Evolutionary conservation across 2,329 filamentous ascomycete genomes (phyloP), one percentile per base, ranked within the genome.

Genomic region (Epicoccum nigrum): DNA sequence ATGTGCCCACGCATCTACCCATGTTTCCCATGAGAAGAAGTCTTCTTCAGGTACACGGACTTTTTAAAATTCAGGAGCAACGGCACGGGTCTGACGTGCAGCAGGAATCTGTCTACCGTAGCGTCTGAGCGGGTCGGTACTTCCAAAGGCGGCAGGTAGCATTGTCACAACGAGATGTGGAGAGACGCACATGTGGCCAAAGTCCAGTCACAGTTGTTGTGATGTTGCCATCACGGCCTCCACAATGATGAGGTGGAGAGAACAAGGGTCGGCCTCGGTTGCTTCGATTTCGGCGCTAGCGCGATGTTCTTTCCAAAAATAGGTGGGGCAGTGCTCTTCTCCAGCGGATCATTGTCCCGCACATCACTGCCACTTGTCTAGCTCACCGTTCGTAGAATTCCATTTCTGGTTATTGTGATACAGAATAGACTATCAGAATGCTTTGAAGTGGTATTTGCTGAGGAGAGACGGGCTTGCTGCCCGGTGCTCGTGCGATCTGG

Each of bases 311-410:
- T 43, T 48, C 63, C 63, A 68, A 63, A 65, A 59, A 62, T 69
- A 69, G 64, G 53, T 25, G 62, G 59, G 63, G 64, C 64, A 62
- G 63, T 69, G 62, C 63, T 59, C 50, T 49, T 51, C 47, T 49
- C 58, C 23, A 51, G 56, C 51, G 41, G 55, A 58, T 62, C 49
- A 50, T 45, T 55, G 45, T 55, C 37, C 50, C 48, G 53, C 48
- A 54, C 45, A 44, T 54, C 58, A 61, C 55, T 55, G 56, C 59
- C 61, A 60, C 59, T 47, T 52, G 38, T 47, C 33, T 39, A 47
- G 39, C 49, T 47, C 28, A 54, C 45, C 45, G 16, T 32, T 25
- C 33, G 15, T 55, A 38, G 34, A 41, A 37, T 30, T 33, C 39
- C 35, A 43, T 42, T 40, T 31, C 32, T 53, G 28, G 23, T 42